Evolutionary conservation across 1,284 basidiomycete species (phyloP).

Genomic region (Malassezia japonica): DNA sequence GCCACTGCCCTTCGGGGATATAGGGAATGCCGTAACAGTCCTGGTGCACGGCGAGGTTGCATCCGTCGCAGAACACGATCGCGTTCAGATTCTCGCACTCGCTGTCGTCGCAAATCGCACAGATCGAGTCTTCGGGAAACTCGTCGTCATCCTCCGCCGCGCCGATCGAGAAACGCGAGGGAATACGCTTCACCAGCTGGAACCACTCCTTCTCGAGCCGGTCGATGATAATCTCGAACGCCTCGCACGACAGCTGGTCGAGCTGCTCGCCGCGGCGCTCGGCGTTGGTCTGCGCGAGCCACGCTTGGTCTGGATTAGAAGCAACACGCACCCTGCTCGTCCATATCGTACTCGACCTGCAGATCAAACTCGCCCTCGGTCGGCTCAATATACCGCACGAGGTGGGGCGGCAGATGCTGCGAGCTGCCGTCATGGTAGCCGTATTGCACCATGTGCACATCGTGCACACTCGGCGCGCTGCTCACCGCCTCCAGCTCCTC

Average conservation of each 20-base stretch:
- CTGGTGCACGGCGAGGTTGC: conserved; percentile 97
- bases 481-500: conserved; percentile 26
- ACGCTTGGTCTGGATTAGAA: conserved; percentile 67
- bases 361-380: conserved; percentile 80
- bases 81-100: conserved; percentile 98
- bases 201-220: conserved; percentile 98
- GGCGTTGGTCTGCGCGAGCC: conserved; percentile 76
- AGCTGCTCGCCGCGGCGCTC: conserved; percentile 71
- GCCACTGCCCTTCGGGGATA: conserved; percentile 98
- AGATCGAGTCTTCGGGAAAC: conserved; percentile 56
- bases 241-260: conserved; percentile 59
- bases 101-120: conserved; percentile 92
- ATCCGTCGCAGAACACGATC: conserved; percentile 98
- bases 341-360: conserved; percentile 99
- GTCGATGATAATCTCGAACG: conserved; percentile 94
- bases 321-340: conserved; percentile 72
- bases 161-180: conserved; percentile 22
- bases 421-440: conserved; percentile 63
- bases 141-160: conserved; percentile 21
- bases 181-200: conserved; percentile 34
- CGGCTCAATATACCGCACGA: conserved; percentile 85
- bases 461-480: conserved; percentile 26
- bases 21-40: conserved; percentile 99
- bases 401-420: conserved; percentile 69
- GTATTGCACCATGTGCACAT: conserved; percentile 29